These are phyloP conservation scores for Camelina neglecta DNA, from an alignment of 345 rosid species.

Conservation along the genomic window DNA sequence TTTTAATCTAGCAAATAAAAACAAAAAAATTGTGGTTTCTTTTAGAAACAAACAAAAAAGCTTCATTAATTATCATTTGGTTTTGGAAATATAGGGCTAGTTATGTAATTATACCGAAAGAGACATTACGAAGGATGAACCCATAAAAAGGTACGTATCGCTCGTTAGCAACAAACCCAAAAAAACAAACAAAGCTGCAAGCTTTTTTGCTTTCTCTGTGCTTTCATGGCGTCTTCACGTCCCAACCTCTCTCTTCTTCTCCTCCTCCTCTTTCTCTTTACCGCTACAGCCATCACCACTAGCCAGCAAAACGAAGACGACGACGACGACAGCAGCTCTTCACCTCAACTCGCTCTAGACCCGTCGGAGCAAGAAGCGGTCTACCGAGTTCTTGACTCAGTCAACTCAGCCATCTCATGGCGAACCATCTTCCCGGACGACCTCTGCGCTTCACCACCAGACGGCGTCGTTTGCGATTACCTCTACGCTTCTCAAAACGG, in stretches of 20 bases:
- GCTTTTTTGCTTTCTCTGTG: slow-evolving; percentile 19
- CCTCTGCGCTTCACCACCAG: slow-evolving; percentile 67
- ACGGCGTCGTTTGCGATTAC: slow-evolving; percentile 68
- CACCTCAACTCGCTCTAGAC: slow-evolving; percentile 49
- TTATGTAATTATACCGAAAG: not conserved
- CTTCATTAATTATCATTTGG: not conserved
- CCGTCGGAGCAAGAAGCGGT: slow-evolving; percentile 61
- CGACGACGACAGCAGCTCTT: not conserved
- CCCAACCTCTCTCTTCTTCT: slow-evolving; percentile 26
- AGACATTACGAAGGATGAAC: slow-evolving; percentile 4
- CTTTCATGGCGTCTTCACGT: slow-evolving; percentile 41
- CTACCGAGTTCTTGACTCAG: slow-evolving; percentile 55
- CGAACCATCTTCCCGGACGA: slow-evolving; percentile 62
- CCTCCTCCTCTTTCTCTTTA: slow-evolving; percentile 40
- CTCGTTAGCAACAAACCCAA: slow-evolving; percentile 44
- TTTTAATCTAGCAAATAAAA: not conserved
- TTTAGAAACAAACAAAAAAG: not conserved
- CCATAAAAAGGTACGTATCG: slow-evolving; percentile 42
- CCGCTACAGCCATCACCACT: slow-evolving; percentile 19
- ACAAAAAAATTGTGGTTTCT: not conserved
- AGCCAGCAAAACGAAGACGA: slow-evolving; percentile 33
- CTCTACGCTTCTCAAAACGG: slow-evolving; percentile 31
- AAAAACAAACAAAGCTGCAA: slow-evolving; percentile 14
- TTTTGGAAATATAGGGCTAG: not conserved
- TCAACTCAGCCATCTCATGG: slow-evolving; percentile 65